Conservation (phyloP, 306 rosid genomes). For the Inga leiocalycina region DNA sequence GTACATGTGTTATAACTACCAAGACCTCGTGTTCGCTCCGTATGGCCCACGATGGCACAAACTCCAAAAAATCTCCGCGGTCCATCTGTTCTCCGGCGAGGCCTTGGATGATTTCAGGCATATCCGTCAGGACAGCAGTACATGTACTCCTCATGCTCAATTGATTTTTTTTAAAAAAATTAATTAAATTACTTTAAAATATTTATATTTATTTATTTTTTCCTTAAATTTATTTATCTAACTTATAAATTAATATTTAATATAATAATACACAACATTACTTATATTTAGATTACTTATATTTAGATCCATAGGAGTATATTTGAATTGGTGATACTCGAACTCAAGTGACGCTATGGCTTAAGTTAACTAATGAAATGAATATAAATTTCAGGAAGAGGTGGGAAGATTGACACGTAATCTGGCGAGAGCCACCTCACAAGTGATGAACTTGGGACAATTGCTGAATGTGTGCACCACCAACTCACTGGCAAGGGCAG, state of each 20-base stretch:
- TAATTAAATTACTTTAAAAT: too few species aligned
- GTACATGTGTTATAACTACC: constrained; percentile 66
- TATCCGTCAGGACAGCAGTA: constrained; percentile 58
- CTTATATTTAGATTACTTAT: too few species aligned
- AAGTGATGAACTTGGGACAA: constrained; percentile 51
- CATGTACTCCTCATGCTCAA: too few species aligned
- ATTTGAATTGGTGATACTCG: too few species aligned
- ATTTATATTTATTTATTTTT: too few species aligned
- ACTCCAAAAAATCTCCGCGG: constrained; percentile 69
- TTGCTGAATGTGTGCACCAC: constrained; percentile 62
- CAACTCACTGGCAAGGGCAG: constrained; percentile 61
- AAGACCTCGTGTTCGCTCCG: constrained; percentile 82
- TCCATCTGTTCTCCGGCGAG: constrained; percentile 80
- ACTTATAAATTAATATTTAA: too few species aligned
- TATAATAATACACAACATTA: too few species aligned
- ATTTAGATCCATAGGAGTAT: too few species aligned
- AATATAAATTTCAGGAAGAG: constrained; percentile 63
- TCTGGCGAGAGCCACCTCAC: constrained; percentile 42
- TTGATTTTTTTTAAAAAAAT: too few species aligned
- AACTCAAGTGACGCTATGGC: too few species aligned
- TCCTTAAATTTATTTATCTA: too few species aligned
- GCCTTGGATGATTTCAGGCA: constrained; percentile 69
- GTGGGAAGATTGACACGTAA: constrained; percentile 46
- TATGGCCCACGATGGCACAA: constrained; percentile 80
- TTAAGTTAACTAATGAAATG: neutral